Evolutionary conservation across 2,329 filamentous ascomycete genomes (phyloP).

Genomic region (Nemania abortiva): DNA sequence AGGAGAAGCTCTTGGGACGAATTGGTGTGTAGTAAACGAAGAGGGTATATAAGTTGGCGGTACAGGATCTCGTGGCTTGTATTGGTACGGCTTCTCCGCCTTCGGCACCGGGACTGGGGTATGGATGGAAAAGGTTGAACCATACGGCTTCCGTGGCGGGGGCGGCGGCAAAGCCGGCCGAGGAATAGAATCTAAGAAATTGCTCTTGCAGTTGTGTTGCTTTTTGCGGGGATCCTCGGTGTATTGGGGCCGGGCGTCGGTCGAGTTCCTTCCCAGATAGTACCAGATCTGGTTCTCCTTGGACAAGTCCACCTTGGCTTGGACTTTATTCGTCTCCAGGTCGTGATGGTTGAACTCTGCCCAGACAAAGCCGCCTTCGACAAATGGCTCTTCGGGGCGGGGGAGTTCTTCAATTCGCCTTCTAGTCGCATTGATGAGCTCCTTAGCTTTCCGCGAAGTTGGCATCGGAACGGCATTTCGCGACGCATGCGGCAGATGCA

Average conservation of each 20-base stretch:
- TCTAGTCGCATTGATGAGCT: constrained; percentile 75
- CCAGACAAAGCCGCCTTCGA: constrained; percentile 77
- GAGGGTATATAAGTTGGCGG: constrained; percentile 43
- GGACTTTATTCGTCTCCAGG: constrained; percentile 67
- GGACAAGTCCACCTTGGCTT: constrained; percentile 77
- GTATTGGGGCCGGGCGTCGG: constrained; percentile 91
- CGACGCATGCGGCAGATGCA: constrained; percentile 79
- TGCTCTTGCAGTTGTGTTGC: constrained; percentile 75
- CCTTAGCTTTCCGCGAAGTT: constrained; percentile 69
- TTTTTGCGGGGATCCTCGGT: constrained; percentile 76
- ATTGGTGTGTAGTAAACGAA: constrained; percentile 54
- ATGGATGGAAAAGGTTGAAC: constrained; percentile 46
- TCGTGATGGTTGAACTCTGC: constrained; percentile 80
- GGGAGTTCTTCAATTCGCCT: constrained; percentile 72
- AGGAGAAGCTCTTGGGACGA: constrained; percentile 48
- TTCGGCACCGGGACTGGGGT: constrained; percentile 39
- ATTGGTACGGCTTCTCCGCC: constrained; percentile 53
- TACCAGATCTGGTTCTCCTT: constrained; percentile 86
- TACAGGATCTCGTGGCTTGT: constrained; percentile 50
- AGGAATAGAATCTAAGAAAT: constrained; percentile 77
- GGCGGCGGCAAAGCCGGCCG: constrained; percentile 53
- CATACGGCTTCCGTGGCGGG: constrained; percentile 47
- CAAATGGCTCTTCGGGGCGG: constrained; percentile 74
- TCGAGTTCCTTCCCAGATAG: constrained; percentile 87
- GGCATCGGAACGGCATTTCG: constrained; percentile 79